Evolutionary conservation across 805 yeast genomes (phyloP), one percentile per base, ranked within the genome.

Genomic region (Candida pseudofarinosa): DNA sequence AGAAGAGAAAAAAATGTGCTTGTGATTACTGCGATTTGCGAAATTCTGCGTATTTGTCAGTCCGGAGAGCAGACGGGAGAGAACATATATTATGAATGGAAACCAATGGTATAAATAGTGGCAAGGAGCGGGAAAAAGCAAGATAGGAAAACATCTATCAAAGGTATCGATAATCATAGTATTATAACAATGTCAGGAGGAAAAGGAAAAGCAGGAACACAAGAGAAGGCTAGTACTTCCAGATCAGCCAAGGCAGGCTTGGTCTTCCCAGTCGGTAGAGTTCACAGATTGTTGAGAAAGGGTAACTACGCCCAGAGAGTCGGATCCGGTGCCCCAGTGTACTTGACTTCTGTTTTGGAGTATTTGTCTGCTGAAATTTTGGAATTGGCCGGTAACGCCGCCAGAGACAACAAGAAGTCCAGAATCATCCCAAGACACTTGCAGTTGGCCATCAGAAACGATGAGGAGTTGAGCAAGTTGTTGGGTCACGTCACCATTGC

Each of bases 261-360:
- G 67, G 88, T 95, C 62, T 91, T 91, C 95, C 98, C 98, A 77
- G 98, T 91, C 57, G 98, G 98, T 73, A 90, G 98, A 83, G 93
- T 91, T 59, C 97, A 91, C 80, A 84, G 97, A 77, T 80, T 90
- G 60, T 76, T 91, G 65, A 88, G 95, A 83, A 88, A 85, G 76
- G 97, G 96, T 70, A 88, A 90, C 84, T 88, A 91, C 78, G 95
- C 97, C 65, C 95, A 90, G 77, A 85, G 98, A 79, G 85, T 91
- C 60, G 97, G 98, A 81, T 89, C 97, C 56, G 97, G 96, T 83
- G 97, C 98, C 62, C 97, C 98, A 76, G 91, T 91, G 52, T 91
- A 90, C 77, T 80, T 91, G 67, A 90, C 98, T 57, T 95, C 98
- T 44, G 97, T 91, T 46, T 79, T 91, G 62, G 98, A 91, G 76